Percentiles rank a stretch among this genome's conserved stretches.
These are phyloP conservation scores for Boletus pseudopeckii DNA, from an alignment of 768 basidiomycete species.

Conservation along the genomic window DNA sequence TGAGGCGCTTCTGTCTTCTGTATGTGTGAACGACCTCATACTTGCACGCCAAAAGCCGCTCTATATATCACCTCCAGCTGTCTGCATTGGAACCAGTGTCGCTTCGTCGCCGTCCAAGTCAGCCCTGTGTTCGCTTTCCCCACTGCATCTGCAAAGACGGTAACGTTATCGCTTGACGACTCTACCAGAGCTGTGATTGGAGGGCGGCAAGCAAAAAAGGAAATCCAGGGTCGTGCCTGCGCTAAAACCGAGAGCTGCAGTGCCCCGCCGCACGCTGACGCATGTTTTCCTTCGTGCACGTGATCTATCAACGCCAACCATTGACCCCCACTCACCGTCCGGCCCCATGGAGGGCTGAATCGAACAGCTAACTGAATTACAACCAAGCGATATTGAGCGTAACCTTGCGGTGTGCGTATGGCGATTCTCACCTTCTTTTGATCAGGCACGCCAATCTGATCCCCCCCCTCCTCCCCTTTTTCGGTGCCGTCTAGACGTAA, in stretches of 20 bases:
- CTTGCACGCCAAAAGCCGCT: slow-evolving; percentile 8
- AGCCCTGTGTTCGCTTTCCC: not conserved
- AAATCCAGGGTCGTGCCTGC: not conserved
- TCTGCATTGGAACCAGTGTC: slow-evolving; percentile 1
- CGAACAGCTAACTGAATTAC: slow-evolving; percentile 9
- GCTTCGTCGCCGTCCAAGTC: not conserved
- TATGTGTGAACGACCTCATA: slow-evolving; percentile 19
- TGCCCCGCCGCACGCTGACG: not conserved
- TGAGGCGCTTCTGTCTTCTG: slow-evolving; percentile 7
- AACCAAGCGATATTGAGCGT: slow-evolving; percentile 15
- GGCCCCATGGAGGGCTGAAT: not conserved
- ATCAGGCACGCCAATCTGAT: slow-evolving; percentile 29
- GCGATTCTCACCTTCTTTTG: slow-evolving; percentile 19
- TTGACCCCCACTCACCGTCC: slow-evolving; percentile 3
- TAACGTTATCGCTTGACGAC: not conserved
- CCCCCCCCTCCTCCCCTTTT: slow-evolving; percentile 22
- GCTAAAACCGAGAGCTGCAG: not conserved
- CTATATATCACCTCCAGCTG: slow-evolving; percentile 9
- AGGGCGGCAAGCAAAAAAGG: not conserved
- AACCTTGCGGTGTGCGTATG: slow-evolving; percentile 14
- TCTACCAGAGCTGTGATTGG: too few relatives aligned
- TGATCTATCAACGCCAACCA: slow-evolving; percentile 14
- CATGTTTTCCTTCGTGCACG: slow-evolving; percentile 24
- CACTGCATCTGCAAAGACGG: too few relatives aligned
- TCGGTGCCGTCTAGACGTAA: slow-evolving; percentile 33